Base-by-base conservation (phyloP, 108 stramenopile genomes). In the Cyclotella atomus region DNA sequence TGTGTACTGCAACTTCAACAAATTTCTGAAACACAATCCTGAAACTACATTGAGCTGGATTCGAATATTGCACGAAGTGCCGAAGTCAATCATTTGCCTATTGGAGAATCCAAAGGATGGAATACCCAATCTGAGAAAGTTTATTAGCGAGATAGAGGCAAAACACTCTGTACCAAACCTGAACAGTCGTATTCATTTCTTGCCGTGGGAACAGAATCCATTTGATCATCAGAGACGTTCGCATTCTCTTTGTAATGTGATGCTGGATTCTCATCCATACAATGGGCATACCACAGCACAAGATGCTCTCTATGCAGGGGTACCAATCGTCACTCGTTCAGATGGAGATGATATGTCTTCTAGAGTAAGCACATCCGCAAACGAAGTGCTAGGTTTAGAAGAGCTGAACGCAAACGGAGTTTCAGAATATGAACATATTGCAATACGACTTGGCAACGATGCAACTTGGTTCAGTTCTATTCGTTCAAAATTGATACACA, bases 1-100 rank as follows among this genome's bases (percentile, higher is more conserved):
- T 74, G 93, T 94, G 0, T 94, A 83, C 75, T 94, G 93, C 65
- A 94, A 94, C 70, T 94, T 89, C 57, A 91, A 94, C 68, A 94
- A 94, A 53, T 90, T 94, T 56, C 75, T 94, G 24, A 94, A 94
- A 70, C 87, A 90, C 59, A 94, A 90, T 66, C 93, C 93, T 20
- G 87, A 91, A 72, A 94, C 93, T 3, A 68, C 91, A 21, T 56
- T 83, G 59, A 89, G 89, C 63, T 94, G 93, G 93, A 86, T 94
- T 20, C 77, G 84, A 17, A 90, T 94, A 25, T 65, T 94, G 53
- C 59, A 85, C n/a, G 77, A 89, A 45, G 90, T 91, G 29, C 93
- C 90, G 2, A 88, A 86, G 57, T 90, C 90, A 0, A 89, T 91
- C 24, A 52, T 94, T 20, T 94, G 93, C 64, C 70, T 94, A 38